These are phyloP conservation scores for Solanum sejunctum DNA, from an alignment of 257 asterid species.

Conservation along the genomic window DNA sequence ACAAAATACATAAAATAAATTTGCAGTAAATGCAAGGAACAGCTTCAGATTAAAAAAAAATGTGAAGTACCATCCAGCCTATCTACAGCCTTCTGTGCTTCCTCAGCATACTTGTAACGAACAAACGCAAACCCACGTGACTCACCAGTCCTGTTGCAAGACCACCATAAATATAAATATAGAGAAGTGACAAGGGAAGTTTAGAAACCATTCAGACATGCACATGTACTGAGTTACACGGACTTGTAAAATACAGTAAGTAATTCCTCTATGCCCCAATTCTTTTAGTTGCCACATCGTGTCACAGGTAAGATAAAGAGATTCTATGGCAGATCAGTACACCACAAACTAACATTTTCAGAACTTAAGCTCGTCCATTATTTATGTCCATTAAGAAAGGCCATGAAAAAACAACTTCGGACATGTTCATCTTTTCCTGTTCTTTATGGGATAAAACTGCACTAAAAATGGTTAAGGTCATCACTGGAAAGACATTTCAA, in stretches of 20 bases:
- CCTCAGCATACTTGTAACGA: slow-evolving; percentile 90
- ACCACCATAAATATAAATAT: neutral
- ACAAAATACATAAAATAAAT: neutral
- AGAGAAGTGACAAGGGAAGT: neutral
- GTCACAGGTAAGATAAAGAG: neutral
- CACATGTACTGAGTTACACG: neutral
- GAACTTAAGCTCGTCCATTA: neutral
- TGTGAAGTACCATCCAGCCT: slow-evolving; percentile 67
- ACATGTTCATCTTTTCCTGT: neutral
- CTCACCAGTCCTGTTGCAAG: slow-evolving; percentile 71
- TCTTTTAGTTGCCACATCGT: neutral
- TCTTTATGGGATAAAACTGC: neutral
- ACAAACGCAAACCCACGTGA: slow-evolving; percentile 96
- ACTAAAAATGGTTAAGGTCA: neutral
- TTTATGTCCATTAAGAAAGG: neutral
- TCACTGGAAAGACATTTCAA: neutral
- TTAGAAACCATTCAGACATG: neutral
- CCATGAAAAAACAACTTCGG: neutral
- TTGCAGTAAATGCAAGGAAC: neutral
- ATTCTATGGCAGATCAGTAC: neutral
- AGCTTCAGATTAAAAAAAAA: neutral
- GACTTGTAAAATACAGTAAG: neutral
- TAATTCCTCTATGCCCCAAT: neutral
- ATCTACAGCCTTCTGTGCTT: slow-evolving; percentile 88
- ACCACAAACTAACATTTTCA: neutral